Percentiles rank a stretch among this genome's conserved stretches.
phyloP scores from a whole-genome alignment of 2,329 filamentous ascomycete species.

The Diaporthe vexans region DNA sequence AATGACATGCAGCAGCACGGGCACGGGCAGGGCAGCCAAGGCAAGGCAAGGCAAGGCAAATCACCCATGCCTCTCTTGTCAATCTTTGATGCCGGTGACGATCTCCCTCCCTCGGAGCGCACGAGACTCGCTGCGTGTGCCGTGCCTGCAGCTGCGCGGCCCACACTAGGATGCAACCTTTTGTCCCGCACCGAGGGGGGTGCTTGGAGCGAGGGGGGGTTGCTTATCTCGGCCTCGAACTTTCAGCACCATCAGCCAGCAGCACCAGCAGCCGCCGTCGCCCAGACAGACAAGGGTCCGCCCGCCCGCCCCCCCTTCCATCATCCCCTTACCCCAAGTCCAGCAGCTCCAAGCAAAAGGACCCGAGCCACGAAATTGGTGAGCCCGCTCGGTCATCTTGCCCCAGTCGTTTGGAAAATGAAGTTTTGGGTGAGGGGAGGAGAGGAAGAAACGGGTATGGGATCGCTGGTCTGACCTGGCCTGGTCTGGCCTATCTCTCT shows the following conservation, averaged over 20 bases:
- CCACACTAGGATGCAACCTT: constrained; percentile 28
- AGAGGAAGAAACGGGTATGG: background rate
- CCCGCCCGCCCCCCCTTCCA: background rate
- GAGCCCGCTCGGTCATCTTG: background rate
- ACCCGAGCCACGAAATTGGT: constrained; percentile 17
- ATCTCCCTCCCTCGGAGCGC: constrained; percentile 16
- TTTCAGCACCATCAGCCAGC: background rate
- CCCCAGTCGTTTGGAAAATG: constrained; percentile 8
- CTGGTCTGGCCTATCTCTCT: background rate
- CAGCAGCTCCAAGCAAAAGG: constrained; percentile 13
- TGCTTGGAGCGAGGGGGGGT: background rate
- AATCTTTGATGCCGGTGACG: constrained; percentile 32
- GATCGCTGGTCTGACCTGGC: background rate
- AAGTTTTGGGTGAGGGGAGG: constrained; percentile 12
- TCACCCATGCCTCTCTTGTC: background rate
- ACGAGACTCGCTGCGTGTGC: constrained; percentile 28
- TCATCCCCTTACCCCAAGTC: background rate
- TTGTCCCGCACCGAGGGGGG: constrained; percentile 14
- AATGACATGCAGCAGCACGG: constrained; percentile 1
- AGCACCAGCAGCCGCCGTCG: background rate
- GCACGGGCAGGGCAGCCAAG: background rate
- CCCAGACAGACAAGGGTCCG: background rate
- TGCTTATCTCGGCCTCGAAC: constrained; percentile 30
- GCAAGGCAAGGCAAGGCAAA: too few relatives aligned
- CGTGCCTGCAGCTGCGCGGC: constrained; percentile 24